These are phyloP conservation scores for Cunninghamia lanceolata DNA, from an alignment of 75 land plant species.

Conservation along the genomic window DNA sequence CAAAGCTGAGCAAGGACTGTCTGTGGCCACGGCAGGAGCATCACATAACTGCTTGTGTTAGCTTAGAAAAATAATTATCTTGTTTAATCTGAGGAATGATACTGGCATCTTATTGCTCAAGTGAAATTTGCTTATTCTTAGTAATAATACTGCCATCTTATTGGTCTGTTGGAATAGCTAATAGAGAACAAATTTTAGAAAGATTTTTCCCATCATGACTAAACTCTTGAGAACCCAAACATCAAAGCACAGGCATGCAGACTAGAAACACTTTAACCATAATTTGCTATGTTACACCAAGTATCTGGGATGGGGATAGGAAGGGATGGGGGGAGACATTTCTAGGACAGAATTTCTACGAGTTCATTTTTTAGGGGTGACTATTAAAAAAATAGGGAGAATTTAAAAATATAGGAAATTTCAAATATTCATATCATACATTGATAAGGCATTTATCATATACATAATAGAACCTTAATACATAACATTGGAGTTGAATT, in stretches of 20 bases:
- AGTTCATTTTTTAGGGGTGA: too few relatives aligned
- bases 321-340: too few relatives aligned
- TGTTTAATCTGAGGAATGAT: not conserved
- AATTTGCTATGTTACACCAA: not conserved
- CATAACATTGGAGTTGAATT: too few relatives aligned
- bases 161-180: not conserved
- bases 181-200: not conserved
- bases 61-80: not conserved
- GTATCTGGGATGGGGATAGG: too few relatives aligned
- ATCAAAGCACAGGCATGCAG: not conserved
- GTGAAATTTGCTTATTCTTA: not conserved
- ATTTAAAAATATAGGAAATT: too few relatives aligned
- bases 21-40: not conserved
- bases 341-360: too few relatives aligned
- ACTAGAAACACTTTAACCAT: not conserved
- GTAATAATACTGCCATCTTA: not conserved
- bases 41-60: not conserved
- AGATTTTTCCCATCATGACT: not conserved
- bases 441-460: too few relatives aligned
- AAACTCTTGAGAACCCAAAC: not conserved
- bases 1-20: not conserved
- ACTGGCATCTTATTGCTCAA: not conserved
- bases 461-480: too few relatives aligned
- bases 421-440: too few relatives aligned
- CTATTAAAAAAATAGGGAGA: too few relatives aligned